Evolutionary conservation across 805 yeast species (phyloP), one percentile per base, ranked within the genome.

Genomic region (Saturnispora serradocipensis): DNA sequence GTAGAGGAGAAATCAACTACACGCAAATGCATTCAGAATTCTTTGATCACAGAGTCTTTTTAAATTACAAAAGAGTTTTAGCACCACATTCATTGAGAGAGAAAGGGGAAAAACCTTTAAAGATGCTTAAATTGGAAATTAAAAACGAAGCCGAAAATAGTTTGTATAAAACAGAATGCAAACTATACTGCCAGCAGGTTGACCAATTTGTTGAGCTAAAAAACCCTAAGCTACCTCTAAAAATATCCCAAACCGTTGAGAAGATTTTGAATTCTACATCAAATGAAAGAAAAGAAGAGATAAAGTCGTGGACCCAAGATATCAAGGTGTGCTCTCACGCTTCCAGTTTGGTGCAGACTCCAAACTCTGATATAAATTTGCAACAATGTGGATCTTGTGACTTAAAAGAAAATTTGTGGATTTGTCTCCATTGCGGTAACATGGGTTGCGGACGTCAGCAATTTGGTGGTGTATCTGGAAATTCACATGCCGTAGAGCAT

Each of bases 371-470:
- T 45, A 24, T 64, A 3, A 72, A 76, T 34, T 55, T 76, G 4
- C 54, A 71, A 0, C 61, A 75, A 46, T 86, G 95, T 65, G 55
- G 59, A 3, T 65, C 64, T 10, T 86, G 95, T 69, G 86, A 76
- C 1, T 71, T 93, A 56, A 66, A 68, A 30, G 86, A 83, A 57
- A 93, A 93, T 63, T 68, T 93, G 45, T 93, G 99, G 99, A 72
- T 93, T 16, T 93, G 99, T 70, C 68, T 93, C 45, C 77, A 78
- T 46, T 93, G 99, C 74, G 99, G 99, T 2, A 70, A 77, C n/a
- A 60, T 89, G 10, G 97, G 97, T 4, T 93, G 99, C 69, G 99
- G 99, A 5, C 73, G 99, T 57, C 82, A 82, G 32, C 99, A 93
- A 67, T 88, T 86, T 62, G 99, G 98, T 35, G 91, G 95, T 24